Percentiles rank a stretch among this genome's conserved stretches.
These are phyloP conservation scores for Calonectria pteridis DNA, from an alignment of 2,329 filamentous ascomycete species.

Conservation along the genomic window DNA sequence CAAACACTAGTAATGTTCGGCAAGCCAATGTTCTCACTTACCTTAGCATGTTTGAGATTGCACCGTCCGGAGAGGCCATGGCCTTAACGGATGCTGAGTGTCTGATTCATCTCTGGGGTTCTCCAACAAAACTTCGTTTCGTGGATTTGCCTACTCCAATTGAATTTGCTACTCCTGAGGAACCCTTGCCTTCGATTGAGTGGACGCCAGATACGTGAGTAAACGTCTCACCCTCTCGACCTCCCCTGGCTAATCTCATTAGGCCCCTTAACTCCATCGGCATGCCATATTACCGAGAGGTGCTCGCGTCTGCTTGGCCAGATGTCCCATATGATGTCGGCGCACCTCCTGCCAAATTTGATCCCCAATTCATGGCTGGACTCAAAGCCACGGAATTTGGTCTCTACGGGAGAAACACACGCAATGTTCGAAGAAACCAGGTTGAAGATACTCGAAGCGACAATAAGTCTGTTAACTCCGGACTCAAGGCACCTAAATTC, in stretches of 20 bases:
- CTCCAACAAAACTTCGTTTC: constrained; percentile 86
- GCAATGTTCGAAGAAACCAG: constrained; percentile 83
- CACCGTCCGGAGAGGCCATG: constrained; percentile 87
- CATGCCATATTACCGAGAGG: constrained; percentile 93
- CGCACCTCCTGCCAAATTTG: constrained; percentile 81
- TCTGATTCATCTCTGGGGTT: constrained; percentile 88
- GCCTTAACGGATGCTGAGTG: constrained; percentile 84
- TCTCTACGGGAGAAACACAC: constrained; percentile 81
- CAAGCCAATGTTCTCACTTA: constrained; percentile 83
- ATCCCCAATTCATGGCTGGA: constrained; percentile 75
- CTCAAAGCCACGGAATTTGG: constrained; percentile 82
- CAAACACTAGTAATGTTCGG: constrained; percentile 86
- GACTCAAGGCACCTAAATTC: constrained; percentile 85
- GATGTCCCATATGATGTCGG: constrained; percentile 88
- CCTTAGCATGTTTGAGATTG: constrained; percentile 85
- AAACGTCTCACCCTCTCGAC: neutral
- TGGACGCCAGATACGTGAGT: constrained; percentile 79
- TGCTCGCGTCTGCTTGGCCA: constrained; percentile 90
- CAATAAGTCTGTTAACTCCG: constrained; percentile 70
- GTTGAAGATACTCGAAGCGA: constrained; percentile 79
- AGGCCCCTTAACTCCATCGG: constrained; percentile 88
- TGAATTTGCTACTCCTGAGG: constrained; percentile 79
- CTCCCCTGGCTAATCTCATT: constrained; percentile 23
- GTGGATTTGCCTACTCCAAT: constrained; percentile 83
- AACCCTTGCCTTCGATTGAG: constrained; percentile 70